Evolutionary conservation across 2,329 filamentous ascomycete species (phyloP).

Genomic region (Penicillium sp.): DNA sequence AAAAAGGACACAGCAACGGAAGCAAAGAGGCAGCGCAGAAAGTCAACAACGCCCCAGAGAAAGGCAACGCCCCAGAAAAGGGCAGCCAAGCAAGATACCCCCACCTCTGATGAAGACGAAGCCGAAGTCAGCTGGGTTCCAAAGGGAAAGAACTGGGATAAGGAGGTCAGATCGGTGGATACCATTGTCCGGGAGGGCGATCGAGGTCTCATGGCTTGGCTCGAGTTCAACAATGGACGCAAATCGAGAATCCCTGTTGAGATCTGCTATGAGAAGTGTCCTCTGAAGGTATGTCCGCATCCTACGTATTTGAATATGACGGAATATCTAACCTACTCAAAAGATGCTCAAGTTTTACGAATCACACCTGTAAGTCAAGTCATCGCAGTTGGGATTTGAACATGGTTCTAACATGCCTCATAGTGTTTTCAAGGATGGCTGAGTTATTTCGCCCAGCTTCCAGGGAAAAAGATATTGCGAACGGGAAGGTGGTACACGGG

Average conservation of each 20-base stretch:
- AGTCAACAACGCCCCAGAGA: conserved; percentile 21
- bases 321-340: conserved; percentile 11
- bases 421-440: conserved; percentile 38
- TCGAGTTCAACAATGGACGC: conserved; percentile 46
- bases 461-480: neutral
- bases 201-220: conserved; percentile 36
- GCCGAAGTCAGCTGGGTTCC: conserved; percentile 37
- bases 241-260: conserved; percentile 43
- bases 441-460: neutral
- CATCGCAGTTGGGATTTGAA: neutral
- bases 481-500: neutral
- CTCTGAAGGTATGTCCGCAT: conserved; percentile 34
- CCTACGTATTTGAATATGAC: neutral
- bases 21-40: conserved; percentile 28
- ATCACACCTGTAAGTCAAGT: conserved; percentile 42
- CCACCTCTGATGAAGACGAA: conserved; percentile 17
- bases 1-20: conserved; percentile 21
- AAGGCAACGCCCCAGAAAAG: conserved; percentile 23
- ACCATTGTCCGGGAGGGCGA: conserved; percentile 42
- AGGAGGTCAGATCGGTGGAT: conserved; percentile 41
- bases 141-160: conserved; percentile 43
- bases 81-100: conserved; percentile 13
- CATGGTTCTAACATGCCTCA: conserved; percentile 15
- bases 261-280: conserved; percentile 44
- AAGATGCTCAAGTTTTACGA: conserved; percentile 51